phyloP scores from a whole-genome alignment of 176 grass and related monocot species.

The Aegilops sharonensis region DNA sequence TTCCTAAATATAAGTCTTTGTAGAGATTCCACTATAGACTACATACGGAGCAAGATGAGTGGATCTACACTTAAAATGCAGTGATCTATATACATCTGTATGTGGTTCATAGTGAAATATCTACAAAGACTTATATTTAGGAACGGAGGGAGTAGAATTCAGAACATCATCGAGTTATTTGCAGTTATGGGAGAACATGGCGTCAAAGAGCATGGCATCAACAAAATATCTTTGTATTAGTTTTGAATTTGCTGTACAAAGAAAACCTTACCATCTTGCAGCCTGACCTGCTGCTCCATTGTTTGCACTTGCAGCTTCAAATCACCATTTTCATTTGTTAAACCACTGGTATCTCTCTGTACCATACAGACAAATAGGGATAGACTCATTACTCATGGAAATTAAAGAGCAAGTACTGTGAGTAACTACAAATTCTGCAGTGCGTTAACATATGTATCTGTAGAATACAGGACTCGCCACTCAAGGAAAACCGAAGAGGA shows the following conservation, averaged over 20 bases:
- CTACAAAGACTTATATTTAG: no score
- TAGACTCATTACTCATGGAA: neutral
- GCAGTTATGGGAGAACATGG: neutral
- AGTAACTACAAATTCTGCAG: neutral
- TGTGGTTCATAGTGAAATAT: no score
- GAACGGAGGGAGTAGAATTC: neutral
- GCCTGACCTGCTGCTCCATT: slow-evolving; percentile 88
- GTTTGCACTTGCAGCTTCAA: slow-evolving; percentile 82
- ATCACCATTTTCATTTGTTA: slow-evolving; percentile 91
- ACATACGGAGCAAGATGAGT: no score
- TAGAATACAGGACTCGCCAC: neutral
- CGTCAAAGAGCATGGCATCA: neutral
- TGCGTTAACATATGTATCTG: neutral
- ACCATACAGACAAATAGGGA: slow-evolving; percentile 36
- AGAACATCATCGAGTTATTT: neutral
- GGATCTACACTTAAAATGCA: no score
- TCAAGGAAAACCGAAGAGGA: neutral
- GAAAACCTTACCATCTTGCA: slow-evolving; percentile 78
- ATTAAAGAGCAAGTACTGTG: neutral
- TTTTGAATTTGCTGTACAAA: neutral
- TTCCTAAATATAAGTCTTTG: no score
- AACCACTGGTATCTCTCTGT: slow-evolving; percentile 82
- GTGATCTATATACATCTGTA: no score
- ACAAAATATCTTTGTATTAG: neutral
- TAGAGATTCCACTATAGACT: no score